Evolutionary conservation across 192 early-diverging fungal species (phyloP), one percentile per base, ranked within the genome.

Genomic region (Linderina pennispora): DNA sequence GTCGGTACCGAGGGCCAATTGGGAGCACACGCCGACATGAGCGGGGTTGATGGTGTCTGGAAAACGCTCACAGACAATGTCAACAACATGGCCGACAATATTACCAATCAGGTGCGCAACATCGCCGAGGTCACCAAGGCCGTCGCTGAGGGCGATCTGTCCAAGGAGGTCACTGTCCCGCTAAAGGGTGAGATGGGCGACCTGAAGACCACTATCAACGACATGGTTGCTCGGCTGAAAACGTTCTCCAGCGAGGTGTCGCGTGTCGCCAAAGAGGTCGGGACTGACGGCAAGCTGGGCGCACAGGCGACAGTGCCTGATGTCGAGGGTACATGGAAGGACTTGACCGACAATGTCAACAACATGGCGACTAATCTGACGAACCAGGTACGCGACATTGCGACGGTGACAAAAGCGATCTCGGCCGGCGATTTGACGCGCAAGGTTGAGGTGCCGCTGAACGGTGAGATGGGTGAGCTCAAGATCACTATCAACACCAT

Each of bases 291-390:
- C 6, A 67, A 57, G 37, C 44, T 84, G 0, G 82, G 82, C 7
- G 82, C 76, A 2, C 82, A 81, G 44, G 82, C 82, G 3, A 40
- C 74, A 2, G 80, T 82, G 4, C 44, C 40, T 38, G 77, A 54
- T 23, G 74, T 75, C 7, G 65, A 58, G 10, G 80, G 80, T 3
- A 77, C 72, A 0, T 82, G 80, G 80, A 82, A 78, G 48, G 56
- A 75, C 39, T 42, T 82, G 11, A 82, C 80, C 0, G 75, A 80
- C 42, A 78, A 76, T 47, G 78, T 83, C 49, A 83, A 83, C 51
- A 72, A 58, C 20, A 83, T 83, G 80, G 76, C 80, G 8, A 65
- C 52, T 43, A 66, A 83, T 33, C 42, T 82, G 8, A 82, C 80
- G 8, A 71, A 63, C 7, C 80, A 83, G 56, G 80, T 83, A 0